Evolutionary conservation across 2,329 filamentous ascomycete genomes (phyloP), one percentile per base, ranked within the genome.

Genomic region (Aspergillus jensenii): DNA sequence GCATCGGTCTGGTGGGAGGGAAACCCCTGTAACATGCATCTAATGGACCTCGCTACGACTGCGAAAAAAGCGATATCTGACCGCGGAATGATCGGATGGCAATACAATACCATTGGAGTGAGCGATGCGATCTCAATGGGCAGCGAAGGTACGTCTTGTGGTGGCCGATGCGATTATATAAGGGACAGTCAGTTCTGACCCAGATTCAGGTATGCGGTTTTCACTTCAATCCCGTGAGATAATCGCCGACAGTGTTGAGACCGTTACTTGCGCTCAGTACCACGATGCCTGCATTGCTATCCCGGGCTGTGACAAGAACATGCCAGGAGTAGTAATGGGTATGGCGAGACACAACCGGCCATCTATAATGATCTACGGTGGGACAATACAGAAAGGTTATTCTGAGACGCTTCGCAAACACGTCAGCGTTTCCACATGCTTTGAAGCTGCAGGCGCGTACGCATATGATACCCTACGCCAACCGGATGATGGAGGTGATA

Each of bases 1-100:
- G 89, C 92, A 7, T 92, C 90, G 5, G 90, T 97, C 4, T 97
- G 93, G 93, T 98, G 93, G 93, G 92, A 97, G 76, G 93, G 93
- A 27, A 97, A 97, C 72, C 91, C 93, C 39, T 97, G 93, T 86
- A 96, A 96, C 54, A 76, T 79, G 71, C 68, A 79, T 88, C 87
- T 98, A 63, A 83, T 96, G 59, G 91, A 96, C 64, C 84, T 98
- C 61, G 93, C 90, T 37, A 92, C 91, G 70, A 90, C 90, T 48
- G 90, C 95, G 67, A 98, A 97, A 77, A 87, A 86, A 65, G 84
- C 90, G 1, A 83, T 97, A 2, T 81, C 89, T 66, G 90, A 90
- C 67, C 85, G 93, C 68, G 89, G 88, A 23, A 96, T 97, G 90
- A 82, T 98, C 23, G 93, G 86, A 44, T 98, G 92, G 92, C 91